Evolutionary conservation across 1,139 yeast genomes (phyloP), one percentile per base, ranked within the genome.

Genomic region (Lodderomyces theae): DNA sequence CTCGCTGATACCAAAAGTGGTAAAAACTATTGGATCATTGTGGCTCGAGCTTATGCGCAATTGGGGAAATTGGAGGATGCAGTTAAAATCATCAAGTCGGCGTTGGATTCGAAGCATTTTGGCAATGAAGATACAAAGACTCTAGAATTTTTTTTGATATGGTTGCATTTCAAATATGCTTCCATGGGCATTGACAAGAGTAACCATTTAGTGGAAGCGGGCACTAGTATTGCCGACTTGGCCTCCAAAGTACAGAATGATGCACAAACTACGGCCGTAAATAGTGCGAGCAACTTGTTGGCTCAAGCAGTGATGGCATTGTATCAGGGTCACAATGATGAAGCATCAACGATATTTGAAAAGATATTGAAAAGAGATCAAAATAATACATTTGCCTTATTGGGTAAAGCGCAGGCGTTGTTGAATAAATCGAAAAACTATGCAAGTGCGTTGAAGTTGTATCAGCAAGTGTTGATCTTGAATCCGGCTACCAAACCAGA

Each of bases 401-500:
- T 90, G 45, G 94, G 95, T 21, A 86, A 87, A 54, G 98, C 97
- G 2, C 87, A 90, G 47, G 71, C 88, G 21, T 65, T 83, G 26
- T 82, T 87, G 56, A 77, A 77, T 50, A 85, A 83, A 60, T 61
- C 69, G 3, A 81, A 79, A 47, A 86, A 86, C 57, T 89, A 82
- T 61, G 61, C 75, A 24, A 80, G 74, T 7, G 92, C 97, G 13
- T 74, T 92, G 51, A 84, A 83, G 57, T 62, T 86, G 35, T 92
- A 86, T 61, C 99, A 92, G 64, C 86, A 83, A 49, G 83, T 87
- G 8, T 70, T 92, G 50, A 74, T 82, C 36, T 71, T 83, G 39
- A 82, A 88, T 48, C 97, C 97, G 2, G 57, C 80, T 30, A 69
- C 85, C 56, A 75, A 76, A 49, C 97, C 97, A 1, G 98, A 92